These are phyloP conservation scores for Phytophthora brassicae DNA, from an alignment of 352 stramenopile species.

Conservation along the genomic window DNA sequence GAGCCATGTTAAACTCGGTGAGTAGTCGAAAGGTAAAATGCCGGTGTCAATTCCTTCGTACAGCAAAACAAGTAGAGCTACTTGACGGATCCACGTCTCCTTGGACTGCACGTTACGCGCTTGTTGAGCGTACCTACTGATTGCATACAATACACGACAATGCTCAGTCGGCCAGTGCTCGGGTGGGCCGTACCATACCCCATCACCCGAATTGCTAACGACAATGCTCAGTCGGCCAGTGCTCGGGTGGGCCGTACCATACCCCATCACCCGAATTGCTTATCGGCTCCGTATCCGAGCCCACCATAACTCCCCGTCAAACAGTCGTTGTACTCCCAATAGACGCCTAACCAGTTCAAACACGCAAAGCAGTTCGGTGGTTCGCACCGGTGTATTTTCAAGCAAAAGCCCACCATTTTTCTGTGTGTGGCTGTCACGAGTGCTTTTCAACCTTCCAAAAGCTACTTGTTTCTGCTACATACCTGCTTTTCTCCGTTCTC, in stretches of 20 bases:
- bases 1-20: constrained; percentile 90
- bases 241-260: constrained; percentile 57
- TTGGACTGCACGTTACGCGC: constrained; percentile 78
- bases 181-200: constrained; percentile 54
- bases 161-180: constrained; percentile 90
- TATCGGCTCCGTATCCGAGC: neutral
- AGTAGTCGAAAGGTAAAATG: constrained; percentile 96
- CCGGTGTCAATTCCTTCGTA: constrained; percentile 95
- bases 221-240: constrained; percentile 92
- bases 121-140: constrained; percentile 93
- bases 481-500: constrained; percentile 9
- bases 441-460: constrained; percentile 12
- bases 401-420: constrained; percentile 21
- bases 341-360: constrained; percentile 17
- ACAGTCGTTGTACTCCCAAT: constrained; percentile 21
- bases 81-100: constrained; percentile 95
- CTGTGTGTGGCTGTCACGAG: too few species aligned
- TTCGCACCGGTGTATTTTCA: constrained; percentile 21
- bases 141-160: constrained; percentile 94
- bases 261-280: constrained; percentile 31
- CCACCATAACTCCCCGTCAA: constrained; percentile 1
- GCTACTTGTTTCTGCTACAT: constrained; percentile 7
- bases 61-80: constrained; percentile 93
- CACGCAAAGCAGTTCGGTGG: constrained; percentile 15
- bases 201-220: constrained; percentile 37